Percentiles rank a stretch among this genome's conserved stretches.
These are phyloP conservation scores for Ochetophila trinervis DNA, from an alignment of 306 rosid genomes.

Conservation along the genomic window DNA sequence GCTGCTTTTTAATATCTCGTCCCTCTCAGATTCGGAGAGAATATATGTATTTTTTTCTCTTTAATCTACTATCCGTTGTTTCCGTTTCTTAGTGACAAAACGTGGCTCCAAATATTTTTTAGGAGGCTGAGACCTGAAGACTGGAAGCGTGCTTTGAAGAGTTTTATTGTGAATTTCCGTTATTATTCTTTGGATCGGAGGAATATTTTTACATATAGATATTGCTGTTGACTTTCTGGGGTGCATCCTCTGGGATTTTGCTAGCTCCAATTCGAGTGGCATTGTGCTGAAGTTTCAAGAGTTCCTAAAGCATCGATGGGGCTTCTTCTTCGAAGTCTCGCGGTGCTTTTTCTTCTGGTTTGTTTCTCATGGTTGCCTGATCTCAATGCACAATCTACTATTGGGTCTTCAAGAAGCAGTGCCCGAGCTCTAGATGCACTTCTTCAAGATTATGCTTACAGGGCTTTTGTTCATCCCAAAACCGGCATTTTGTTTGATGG, in stretches of 20 bases:
- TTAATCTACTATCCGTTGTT: constrained; percentile 32
- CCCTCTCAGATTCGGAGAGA: constrained; percentile 13
- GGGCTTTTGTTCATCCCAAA: constrained; percentile 30
- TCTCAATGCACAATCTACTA: constrained; percentile 38
- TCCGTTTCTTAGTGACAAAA: constrained; percentile 32
- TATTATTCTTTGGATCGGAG: constrained; percentile 22
- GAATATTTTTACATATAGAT: background rate
- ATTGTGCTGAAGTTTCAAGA: constrained; percentile 36
- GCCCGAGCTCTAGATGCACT: constrained; percentile 27
- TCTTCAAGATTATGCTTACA: constrained; percentile 43
- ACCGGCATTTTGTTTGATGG: constrained; percentile 31
- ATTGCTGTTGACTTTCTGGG: constrained; percentile 28
- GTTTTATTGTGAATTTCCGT: constrained; percentile 37
- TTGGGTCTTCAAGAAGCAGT: constrained; percentile 19
- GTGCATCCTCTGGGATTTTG: constrained; percentile 12
- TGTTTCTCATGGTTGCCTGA: constrained; percentile 41
- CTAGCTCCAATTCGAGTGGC: constrained; percentile 16
- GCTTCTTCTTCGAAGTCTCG: constrained; percentile 52
- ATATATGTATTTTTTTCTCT: constrained; percentile 28
- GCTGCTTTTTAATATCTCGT: constrained; percentile 38
- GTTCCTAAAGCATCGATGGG: constrained; percentile 50
- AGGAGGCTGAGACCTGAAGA: constrained; percentile 12
- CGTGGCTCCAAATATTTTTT: constrained; percentile 35
- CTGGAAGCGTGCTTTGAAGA: constrained; percentile 23
- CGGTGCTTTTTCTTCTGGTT: constrained; percentile 40